Conservation (phyloP, 2,329 filamentous ascomycete genomes). For the Alternaria sp. region DNA sequence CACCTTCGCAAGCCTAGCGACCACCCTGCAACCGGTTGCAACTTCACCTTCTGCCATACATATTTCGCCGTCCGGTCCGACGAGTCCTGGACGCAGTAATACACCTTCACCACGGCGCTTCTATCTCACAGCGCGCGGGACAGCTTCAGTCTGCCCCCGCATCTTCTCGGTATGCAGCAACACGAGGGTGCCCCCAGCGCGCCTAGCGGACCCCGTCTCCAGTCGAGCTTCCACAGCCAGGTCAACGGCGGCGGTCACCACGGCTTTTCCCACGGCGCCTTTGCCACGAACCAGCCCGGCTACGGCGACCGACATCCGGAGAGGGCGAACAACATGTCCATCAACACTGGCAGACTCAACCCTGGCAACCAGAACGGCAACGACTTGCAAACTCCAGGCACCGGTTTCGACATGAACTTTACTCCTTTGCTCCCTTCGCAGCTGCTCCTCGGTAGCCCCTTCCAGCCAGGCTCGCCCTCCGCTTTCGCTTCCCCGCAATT, state of each 20-base stretch:
- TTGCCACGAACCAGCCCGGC: slow-evolving; percentile 80
- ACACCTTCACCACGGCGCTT: slow-evolving; percentile 78
- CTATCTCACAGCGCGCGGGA: slow-evolving; percentile 80
- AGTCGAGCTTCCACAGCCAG: slow-evolving; percentile 78
- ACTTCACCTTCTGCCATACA: slow-evolving; percentile 48
- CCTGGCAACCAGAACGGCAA: slow-evolving; percentile 65
- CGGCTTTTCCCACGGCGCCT: slow-evolving; percentile 91
- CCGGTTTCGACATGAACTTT: slow-evolving; percentile 97
- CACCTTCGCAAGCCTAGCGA: slow-evolving; percentile 38
- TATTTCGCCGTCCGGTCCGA: slow-evolving; percentile 53
- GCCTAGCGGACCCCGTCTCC: slow-evolving; percentile 63
- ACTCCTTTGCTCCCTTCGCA: slow-evolving; percentile 94
- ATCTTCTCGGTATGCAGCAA: slow-evolving; percentile 91
- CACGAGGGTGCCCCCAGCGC: slow-evolving; percentile 71
- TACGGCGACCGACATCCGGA: slow-evolving; percentile 89
- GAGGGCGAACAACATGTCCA: slow-evolving; percentile 84
- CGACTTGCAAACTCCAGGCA: slow-evolving; percentile 86
- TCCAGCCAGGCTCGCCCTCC: slow-evolving; percentile 91
- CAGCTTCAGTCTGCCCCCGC: slow-evolving; percentile 82
- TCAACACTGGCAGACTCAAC: slow-evolving; percentile 81
- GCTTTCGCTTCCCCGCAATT: slow-evolving; percentile 93
- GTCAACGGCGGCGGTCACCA: slow-evolving; percentile 71
- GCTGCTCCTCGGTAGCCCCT: slow-evolving; percentile 91
- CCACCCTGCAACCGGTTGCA: slow-evolving; percentile 39
- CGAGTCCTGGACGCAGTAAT: slow-evolving; percentile 65